A percentile compares a stretch with the other conserved stretches of the same genome.
Evolutionary conservation across 306 rosid species (phyloP).

Genomic region (Vicia sativa): DNA sequence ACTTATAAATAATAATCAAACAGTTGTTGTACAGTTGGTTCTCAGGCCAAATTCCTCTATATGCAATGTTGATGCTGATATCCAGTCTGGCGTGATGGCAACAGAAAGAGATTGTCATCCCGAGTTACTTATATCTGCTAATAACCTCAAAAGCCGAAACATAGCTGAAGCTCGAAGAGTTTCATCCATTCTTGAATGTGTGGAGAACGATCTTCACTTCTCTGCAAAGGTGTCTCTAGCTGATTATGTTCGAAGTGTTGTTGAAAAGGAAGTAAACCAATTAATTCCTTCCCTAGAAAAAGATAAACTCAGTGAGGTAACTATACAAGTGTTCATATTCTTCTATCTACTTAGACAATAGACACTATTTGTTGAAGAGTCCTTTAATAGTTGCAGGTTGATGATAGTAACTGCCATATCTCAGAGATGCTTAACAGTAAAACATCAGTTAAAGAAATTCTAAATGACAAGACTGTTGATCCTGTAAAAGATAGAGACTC

Average conservation of each 20-base stretch:
- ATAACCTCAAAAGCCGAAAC: constrained; percentile 36
- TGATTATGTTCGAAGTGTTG: constrained; percentile 48
- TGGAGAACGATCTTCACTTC: constrained; percentile 72
- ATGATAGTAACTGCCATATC: constrained; percentile 36
- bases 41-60: constrained; percentile 40
- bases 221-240: constrained; percentile 61
- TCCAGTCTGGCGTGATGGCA: constrained; percentile 49
- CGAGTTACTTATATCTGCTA: constrained; percentile 42
- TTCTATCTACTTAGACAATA: constrained; percentile 19
- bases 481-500: constrained; percentile 38
- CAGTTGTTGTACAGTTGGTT: constrained; percentile 58
- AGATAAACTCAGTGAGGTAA: constrained; percentile 57
- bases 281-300: constrained; percentile 38
- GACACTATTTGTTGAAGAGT: constrained; percentile 29
- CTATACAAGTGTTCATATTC: constrained; percentile 9
- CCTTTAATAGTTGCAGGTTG: constrained; percentile 55
- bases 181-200: constrained; percentile 51
- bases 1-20: constrained; percentile 33
- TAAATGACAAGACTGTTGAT: constrained; percentile 35
- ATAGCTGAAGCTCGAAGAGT: constrained; percentile 39
- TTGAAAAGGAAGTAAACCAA: constrained; percentile 61
- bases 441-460: constrained; percentile 37
- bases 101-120: constrained; percentile 40
- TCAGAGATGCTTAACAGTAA: constrained; percentile 41
- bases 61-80: constrained; percentile 44